Base-by-base conservation (phyloP, 2,329 filamentous ascomycete species). In the Pseudohalonectria lignicola region DNA sequence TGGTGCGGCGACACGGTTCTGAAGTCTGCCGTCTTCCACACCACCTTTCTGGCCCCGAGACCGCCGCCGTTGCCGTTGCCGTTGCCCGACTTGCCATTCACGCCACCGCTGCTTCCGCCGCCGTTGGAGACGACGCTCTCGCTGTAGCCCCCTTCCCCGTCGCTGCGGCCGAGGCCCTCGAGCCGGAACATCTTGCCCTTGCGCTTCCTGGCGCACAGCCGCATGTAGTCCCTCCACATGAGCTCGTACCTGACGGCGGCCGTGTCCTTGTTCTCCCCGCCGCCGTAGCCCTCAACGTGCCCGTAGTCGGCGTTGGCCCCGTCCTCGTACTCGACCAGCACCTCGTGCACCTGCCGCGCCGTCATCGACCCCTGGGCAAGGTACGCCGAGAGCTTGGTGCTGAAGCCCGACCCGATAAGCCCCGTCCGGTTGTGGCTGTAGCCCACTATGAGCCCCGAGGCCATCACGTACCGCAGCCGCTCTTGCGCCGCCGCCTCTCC, bases 181-280 rank as follows among this genome's bases (percentile, higher is more conserved):
- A 79, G 56, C 11, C 63, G 60, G 53, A 86, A 90, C 15, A 90
- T 67, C 17, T 71, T 72, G 13, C 56, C 51, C 1, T 74, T 71
- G 44, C 83, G 86, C 49, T 88, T 88, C 23, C 70, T 68, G 5
- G 76, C 79, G 51, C 80, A 86, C 0, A 90, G 68, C 1, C 81
- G 69, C 79, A 90, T 86, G 50, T 88, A 90, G 49, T 90, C 85
- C 30, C 84, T 65, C 83, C 81, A 86, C 0, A 90, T 56, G 0
- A 92, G 63, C 50, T 90, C 82, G 40, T 84, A 79, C 0, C 84
- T 73, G 1, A 90, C 69, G 0, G 67, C 72, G 25, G 71, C 71
- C 0, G 81, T 86, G 1, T 84, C 82, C 21, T 75, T 72, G 37
- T 81, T 87, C 53, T 87, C 79, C 0, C 83, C 83, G 36, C 76